Percentiles rank a stretch among this genome's conserved stretches.
phyloP scores from a whole-genome alignment of 345 rosid genomes.

The Draba incana region DNA sequence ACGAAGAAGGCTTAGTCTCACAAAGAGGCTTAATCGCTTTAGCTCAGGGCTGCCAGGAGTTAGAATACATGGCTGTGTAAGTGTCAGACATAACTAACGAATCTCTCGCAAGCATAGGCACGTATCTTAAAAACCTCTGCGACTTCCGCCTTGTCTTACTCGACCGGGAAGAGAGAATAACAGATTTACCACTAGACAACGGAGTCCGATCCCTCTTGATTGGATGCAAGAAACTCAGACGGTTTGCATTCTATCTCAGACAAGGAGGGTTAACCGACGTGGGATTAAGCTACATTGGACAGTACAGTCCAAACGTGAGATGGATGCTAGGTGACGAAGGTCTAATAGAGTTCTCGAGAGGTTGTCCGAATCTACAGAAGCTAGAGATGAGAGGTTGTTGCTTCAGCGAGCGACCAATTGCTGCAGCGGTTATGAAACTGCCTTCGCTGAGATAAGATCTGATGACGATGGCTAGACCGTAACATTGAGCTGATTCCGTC shows the following conservation, averaged over 20 bases:
- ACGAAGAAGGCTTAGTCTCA: slow-evolving; percentile 85
- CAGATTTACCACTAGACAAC: slow-evolving; percentile 86
- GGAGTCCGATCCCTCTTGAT: slow-evolving; percentile 86
- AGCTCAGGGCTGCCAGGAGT: slow-evolving; percentile 81
- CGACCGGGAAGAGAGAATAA: slow-evolving; percentile 65
- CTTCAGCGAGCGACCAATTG: slow-evolving; percentile 79
- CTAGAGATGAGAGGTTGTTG: slow-evolving; percentile 94
- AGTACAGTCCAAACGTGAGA: slow-evolving; percentile 71
- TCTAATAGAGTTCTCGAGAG: slow-evolving; percentile 71
- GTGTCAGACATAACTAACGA: slow-evolving; percentile 85
- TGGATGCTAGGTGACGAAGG: slow-evolving; percentile 98
- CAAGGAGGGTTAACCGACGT: slow-evolving; percentile 79
- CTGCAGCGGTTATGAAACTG: slow-evolving; percentile 62
- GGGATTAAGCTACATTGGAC: slow-evolving; percentile 82
- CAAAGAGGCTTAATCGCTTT: slow-evolving; percentile 84
- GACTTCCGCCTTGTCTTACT: slow-evolving; percentile 93
- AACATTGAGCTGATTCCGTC: slow-evolving; percentile 86
- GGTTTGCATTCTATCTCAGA: slow-evolving; percentile 83
- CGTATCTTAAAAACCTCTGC: slow-evolving; percentile 63
- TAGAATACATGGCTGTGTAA: slow-evolving; percentile 83
- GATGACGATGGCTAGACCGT: slow-evolving; percentile 79
- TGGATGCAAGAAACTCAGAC: slow-evolving; percentile 77
- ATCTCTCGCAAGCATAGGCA: slow-evolving; percentile 68
- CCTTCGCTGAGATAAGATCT: slow-evolving; percentile 81
- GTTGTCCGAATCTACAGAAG: slow-evolving; percentile 85